Evolutionary conservation across 257 asterid genomes (phyloP).

Genomic region (Petunia secreta): DNA sequence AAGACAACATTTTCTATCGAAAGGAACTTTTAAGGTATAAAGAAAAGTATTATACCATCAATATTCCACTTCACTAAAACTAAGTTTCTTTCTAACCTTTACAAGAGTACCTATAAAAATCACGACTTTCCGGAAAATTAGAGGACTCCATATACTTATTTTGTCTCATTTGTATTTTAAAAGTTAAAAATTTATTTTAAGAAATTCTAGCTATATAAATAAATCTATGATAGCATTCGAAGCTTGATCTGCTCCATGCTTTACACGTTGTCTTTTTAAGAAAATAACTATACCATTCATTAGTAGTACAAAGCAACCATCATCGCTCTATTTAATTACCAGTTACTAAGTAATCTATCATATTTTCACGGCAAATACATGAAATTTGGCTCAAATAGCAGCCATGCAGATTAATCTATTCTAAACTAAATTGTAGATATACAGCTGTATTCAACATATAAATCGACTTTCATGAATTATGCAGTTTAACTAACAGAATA

Average conservation of each 20-base stretch:
- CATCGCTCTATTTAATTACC: not conserved
- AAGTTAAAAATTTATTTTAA: not conserved
- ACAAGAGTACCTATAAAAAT: conserved; percentile 29
- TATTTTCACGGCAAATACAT: not conserved
- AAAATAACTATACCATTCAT: not conserved
- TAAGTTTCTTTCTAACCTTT: not conserved
- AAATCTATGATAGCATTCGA: not conserved
- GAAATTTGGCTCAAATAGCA: not conserved
- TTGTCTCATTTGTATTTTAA: conserved; percentile 25
- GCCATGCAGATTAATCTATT: not conserved
- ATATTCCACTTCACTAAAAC: not conserved
- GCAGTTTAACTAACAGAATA: not conserved
- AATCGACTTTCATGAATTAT: not conserved
- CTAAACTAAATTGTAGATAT: not conserved
- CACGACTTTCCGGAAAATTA: conserved; percentile 25
- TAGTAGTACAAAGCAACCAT: not conserved
- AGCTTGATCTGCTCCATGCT: not conserved
- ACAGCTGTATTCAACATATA: conserved; percentile 1
- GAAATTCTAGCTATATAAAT: not conserved
- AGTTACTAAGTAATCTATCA: not conserved
- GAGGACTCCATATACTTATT: conserved; percentile 12
- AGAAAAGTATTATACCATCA: not conserved
- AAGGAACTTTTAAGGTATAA: not conserved
- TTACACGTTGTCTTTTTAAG: not conserved
- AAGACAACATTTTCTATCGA: not conserved